These are phyloP conservation scores for Bathelium albidoporum DNA, from an alignment of 495 filamentous ascomycete genomes.

Conservation along the genomic window DNA sequence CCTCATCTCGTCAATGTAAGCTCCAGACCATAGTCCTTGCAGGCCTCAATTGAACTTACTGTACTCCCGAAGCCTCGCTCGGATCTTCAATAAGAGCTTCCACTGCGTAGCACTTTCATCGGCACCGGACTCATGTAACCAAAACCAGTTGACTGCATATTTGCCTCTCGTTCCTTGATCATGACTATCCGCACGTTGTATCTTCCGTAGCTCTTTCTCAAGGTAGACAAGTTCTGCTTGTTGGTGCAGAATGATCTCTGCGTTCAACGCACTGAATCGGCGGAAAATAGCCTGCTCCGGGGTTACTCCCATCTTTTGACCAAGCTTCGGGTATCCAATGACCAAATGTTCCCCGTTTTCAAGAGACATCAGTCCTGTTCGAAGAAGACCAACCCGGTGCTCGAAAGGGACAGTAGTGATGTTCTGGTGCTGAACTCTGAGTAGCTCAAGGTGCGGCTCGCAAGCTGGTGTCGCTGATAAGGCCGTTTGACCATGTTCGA, in stretches of 20 bases:
- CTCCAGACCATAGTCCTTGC: neutral
- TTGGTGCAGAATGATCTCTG: slow-evolving; percentile 25
- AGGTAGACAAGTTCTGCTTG: slow-evolving; percentile 25
- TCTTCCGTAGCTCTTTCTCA: slow-evolving; percentile 15
- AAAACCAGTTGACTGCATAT: slow-evolving; percentile 1
- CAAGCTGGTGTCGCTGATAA: no score
- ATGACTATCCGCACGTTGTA: slow-evolving; percentile 10
- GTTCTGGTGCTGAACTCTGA: no score
- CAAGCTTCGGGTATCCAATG: slow-evolving; percentile 14
- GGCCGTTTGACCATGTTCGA: no score
- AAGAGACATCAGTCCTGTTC: neutral
- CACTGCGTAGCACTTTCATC: slow-evolving; percentile 8
- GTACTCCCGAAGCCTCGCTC: slow-evolving; percentile 11
- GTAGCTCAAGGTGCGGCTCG: no score
- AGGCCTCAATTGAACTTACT: slow-evolving; percentile 9
- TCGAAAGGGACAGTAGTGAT: neutral
- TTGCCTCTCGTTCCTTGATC: neutral
- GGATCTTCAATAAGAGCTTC: slow-evolving; percentile 8
- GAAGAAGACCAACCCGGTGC: neutral
- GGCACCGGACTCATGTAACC: slow-evolving; percentile 1
- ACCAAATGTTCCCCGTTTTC: neutral
- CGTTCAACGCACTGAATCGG: slow-evolving; percentile 20
- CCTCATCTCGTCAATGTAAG: slow-evolving; percentile 9
- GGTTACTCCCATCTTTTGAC: slow-evolving; percentile 3
- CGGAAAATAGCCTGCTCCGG: slow-evolving; percentile 22